Conservation (phyloP, 2,329 filamentous ascomycete genomes). For the Sarocladium strictum region DNA sequence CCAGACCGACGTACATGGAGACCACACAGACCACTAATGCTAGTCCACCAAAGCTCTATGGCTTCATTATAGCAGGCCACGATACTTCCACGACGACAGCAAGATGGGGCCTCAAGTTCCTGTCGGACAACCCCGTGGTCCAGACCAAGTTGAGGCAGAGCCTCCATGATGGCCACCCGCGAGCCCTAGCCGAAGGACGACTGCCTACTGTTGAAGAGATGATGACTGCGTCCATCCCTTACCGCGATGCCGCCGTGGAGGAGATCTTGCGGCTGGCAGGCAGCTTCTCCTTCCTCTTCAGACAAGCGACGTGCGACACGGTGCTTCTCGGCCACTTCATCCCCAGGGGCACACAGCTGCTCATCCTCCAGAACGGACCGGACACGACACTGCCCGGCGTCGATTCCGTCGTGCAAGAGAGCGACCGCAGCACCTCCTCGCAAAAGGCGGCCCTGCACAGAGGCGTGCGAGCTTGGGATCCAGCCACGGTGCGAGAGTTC, state of each 20-base stretch:
- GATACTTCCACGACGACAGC: conserved; percentile 25
- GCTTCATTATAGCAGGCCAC: conserved; percentile 25
- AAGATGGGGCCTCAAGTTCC: conserved; percentile 21
- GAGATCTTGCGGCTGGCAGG: conserved; percentile 23
- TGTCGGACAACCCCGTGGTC: conserved; percentile 11
- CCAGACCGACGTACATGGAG: background rate
- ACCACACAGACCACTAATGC: background rate
- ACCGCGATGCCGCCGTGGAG: conserved; percentile 25
- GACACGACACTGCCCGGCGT: conserved; percentile 12
- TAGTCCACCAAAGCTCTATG: conserved; percentile 13
- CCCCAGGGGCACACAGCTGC: conserved; percentile 21
- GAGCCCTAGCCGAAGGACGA: conserved; percentile 16
- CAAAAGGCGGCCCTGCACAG: background rate
- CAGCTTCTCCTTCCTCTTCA: conserved; percentile 11
- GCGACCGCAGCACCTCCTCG: conserved; percentile 1
- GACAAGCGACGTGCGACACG: conserved; percentile 16
- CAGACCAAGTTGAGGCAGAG: conserved; percentile 18
- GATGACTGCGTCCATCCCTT: conserved; percentile 17
- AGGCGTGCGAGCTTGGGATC: background rate
- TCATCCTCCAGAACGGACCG: conserved; percentile 10
- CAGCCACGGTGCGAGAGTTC: background rate
- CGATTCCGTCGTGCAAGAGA: conserved; percentile 13
- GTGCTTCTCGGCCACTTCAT: conserved; percentile 20
- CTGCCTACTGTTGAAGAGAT: conserved; percentile 20
- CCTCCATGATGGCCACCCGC: conserved; percentile 13